Conservation (phyloP, 352 stramenopile species). For the Discostella stelligera region DNA sequence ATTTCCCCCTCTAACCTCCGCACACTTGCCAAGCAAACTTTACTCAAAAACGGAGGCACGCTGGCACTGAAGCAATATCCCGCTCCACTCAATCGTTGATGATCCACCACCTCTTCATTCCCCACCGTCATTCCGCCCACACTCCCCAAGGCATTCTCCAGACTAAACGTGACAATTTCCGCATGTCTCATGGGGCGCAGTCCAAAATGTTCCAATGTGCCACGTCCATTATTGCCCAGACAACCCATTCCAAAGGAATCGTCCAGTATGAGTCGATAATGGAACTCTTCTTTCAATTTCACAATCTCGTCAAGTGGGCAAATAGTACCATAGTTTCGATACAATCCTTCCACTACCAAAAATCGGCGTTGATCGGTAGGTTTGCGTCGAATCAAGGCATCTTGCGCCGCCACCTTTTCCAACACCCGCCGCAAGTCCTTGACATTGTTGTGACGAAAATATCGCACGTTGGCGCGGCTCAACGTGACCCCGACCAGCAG, state of each 20-base stretch:
- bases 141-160: conserved; percentile 90
- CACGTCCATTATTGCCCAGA: conserved; percentile 90
- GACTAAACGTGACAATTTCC: conserved; percentile 93
- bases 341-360: conserved; percentile 96
- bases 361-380: conserved; percentile 91
- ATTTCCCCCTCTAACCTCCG: conserved; percentile 50
- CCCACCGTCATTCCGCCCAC: conserved; percentile 96
- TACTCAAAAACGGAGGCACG: conserved; percentile 91
- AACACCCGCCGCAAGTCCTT: conserved; percentile 93
- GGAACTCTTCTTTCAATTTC: conserved; percentile 89
- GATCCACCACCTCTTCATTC: conserved; percentile 94
- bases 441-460: conserved; percentile 98
- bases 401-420: conserved; percentile 84
- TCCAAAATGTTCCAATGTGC: conserved; percentile 68
- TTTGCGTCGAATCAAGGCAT: conserved; percentile 86
- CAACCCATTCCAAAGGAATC: conserved; percentile 90
- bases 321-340: conserved; percentile 95
- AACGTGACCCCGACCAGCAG: conserved; percentile 91
- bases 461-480: conserved; percentile 89
- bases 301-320: conserved; percentile 91
- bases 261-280: conserved; percentile 86
- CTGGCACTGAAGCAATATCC: conserved; percentile 99
- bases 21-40: conserved; percentile 59
- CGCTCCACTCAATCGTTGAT: conserved; percentile 96
- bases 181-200: conserved; percentile 80